phyloP scores from a whole-genome alignment of 2,329 filamentous ascomycete species.

The Ophiostoma sp. region DNA sequence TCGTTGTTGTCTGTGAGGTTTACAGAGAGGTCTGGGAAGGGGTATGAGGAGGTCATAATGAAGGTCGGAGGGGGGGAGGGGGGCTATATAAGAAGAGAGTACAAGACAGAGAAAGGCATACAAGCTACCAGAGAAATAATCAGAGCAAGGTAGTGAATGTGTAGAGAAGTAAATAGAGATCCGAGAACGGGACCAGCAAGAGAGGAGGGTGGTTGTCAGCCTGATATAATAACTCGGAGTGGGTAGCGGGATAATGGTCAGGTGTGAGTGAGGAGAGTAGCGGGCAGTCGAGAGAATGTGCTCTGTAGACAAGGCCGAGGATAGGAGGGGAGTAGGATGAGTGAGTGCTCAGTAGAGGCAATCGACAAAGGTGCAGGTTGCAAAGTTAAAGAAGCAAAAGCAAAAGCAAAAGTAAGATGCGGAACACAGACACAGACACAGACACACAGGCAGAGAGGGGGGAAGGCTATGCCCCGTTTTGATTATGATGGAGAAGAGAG shows the following conservation, averaged over 20 bases:
- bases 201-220: constrained; percentile 15
- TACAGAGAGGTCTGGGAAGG: constrained; percentile 31
- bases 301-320: not conserved
- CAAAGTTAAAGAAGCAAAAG: not conserved
- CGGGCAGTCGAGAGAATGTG: not conserved
- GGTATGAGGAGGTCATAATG: constrained; percentile 33
- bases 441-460: not conserved
- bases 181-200: constrained; percentile 3
- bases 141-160: too few relatives aligned
- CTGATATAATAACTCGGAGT: constrained; percentile 18
- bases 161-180: constrained; percentile 1
- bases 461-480: constrained; percentile 23
- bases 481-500: constrained; percentile 19
- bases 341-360: not conserved
- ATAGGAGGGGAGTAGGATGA: not conserved
- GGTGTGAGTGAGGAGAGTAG: not conserved
- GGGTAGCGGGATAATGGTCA: constrained; percentile 16
- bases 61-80: not conserved
- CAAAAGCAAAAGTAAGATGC: not conserved
- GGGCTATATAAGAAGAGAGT: constrained; percentile 19
- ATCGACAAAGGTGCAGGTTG: not conserved
- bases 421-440: not conserved
- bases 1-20: constrained; percentile 28
- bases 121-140: not conserved
- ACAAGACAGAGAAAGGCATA: not conserved